Evolutionary conservation across 2,329 filamentous ascomycete species (phyloP).

Genomic region (Arthrinium phaeospermum): DNA sequence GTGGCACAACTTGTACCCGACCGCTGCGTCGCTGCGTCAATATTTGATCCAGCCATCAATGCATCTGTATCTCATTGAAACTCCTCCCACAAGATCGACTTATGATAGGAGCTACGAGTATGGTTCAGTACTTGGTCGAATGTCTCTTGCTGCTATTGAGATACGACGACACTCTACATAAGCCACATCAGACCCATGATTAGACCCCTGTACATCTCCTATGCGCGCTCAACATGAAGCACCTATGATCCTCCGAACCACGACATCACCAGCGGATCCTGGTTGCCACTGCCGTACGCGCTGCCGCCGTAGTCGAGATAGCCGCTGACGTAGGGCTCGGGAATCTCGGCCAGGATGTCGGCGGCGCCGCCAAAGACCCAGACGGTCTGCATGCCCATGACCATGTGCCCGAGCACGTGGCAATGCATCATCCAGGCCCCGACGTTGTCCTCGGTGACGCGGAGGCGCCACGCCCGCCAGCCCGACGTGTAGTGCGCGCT

Average conservation of each 20-base stretch:
- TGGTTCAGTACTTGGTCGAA: too few species aligned
- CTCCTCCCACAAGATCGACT: too few species aligned
- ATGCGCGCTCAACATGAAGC: too few species aligned
- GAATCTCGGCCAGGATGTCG: conserved; percentile 42
- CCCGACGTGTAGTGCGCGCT: conserved; percentile 50
- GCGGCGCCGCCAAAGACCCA: conserved; percentile 47
- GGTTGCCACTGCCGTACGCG: conserved; percentile 49
- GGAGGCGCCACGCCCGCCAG: conserved; percentile 66
- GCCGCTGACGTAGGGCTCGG: conserved; percentile 42
- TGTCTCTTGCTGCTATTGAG: neutral
- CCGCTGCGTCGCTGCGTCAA: too few species aligned
- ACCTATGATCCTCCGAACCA: neutral
- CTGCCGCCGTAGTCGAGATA: conserved; percentile 52
- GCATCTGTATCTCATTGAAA: too few species aligned
- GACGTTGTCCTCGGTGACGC: conserved; percentile 49
- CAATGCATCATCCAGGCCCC: conserved; percentile 70
- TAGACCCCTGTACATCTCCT: too few species aligned
- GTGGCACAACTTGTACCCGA: too few species aligned
- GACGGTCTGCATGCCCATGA: conserved; percentile 58
- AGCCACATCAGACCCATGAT: too few species aligned
- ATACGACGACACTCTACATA: neutral
- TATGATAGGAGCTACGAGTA: too few species aligned
- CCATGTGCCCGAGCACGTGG: conserved; percentile 62
- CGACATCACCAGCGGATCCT: conserved; percentile 38
- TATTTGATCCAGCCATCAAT: too few species aligned